A percentile compares a stretch with the other conserved stretches of the same genome.
phyloP scores from a whole-genome alignment of 371 early-diverging fungal species.

The Phascolomyces articulosus region DNA sequence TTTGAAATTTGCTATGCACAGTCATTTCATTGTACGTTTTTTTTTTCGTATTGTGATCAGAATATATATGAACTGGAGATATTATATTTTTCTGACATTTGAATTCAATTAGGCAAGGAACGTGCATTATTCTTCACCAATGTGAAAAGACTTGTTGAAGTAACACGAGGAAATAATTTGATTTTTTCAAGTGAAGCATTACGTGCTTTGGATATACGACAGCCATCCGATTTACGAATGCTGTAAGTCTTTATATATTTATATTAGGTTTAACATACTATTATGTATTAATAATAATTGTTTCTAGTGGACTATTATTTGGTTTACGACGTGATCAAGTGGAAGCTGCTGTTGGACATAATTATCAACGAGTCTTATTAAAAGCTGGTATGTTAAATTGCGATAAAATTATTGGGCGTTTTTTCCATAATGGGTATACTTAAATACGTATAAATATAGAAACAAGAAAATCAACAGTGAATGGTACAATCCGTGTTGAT shows the following conservation, averaged over 20 bases:
- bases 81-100: background rate
- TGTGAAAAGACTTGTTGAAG: constrained; percentile 75
- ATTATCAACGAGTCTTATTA: constrained; percentile 34
- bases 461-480: constrained; percentile 59
- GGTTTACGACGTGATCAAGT: constrained; percentile 43
- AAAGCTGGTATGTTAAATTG: constrained; percentile 39
- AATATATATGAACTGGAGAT: no score
- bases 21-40: constrained; percentile 70
- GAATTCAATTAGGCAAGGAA: background rate
- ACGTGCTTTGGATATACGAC: constrained; percentile 78
- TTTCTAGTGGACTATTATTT: constrained; percentile 37
- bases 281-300: background rate
- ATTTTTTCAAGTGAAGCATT: constrained; percentile 84
- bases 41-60: no score
- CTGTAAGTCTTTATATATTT: constrained; percentile 56
- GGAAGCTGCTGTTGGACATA: constrained; percentile 31
- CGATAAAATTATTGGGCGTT: no score
- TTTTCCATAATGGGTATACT: no score
- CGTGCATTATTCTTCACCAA: constrained; percentile 64
- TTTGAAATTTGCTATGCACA: constrained; percentile 89
- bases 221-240: constrained; percentile 86
- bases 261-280: no score
- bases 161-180: constrained; percentile 85
- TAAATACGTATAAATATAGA: constrained; percentile 34
- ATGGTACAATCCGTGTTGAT: constrained; percentile 55